These are phyloP conservation scores for Beta macrorhiza DNA, from an alignment of 179 eudicot genomes.

Conservation along the genomic window DNA sequence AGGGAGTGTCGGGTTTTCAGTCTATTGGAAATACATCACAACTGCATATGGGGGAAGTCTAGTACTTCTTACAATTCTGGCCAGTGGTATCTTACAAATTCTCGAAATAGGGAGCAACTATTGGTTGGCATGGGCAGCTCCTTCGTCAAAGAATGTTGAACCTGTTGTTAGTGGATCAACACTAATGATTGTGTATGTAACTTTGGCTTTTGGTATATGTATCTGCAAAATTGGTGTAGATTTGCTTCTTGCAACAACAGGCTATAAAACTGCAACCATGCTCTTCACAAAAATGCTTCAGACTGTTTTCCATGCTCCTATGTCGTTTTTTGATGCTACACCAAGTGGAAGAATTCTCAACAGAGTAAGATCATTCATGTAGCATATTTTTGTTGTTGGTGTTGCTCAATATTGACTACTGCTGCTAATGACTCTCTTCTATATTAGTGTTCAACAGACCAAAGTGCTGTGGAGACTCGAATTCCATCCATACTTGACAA, in stretches of 20 bases:
- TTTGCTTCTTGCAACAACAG: slow-evolving; percentile 16
- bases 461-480: slow-evolving; percentile 18
- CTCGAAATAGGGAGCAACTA: slow-evolving; percentile 23
- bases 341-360: slow-evolving; percentile 29
- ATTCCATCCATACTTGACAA: neutral
- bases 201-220: slow-evolving; percentile 17
- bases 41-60: slow-evolving; percentile 23
- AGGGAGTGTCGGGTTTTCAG: slow-evolving; percentile 19
- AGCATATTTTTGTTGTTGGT: too few species aligned
- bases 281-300: slow-evolving; percentile 22
- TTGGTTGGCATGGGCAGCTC: slow-evolving; percentile 30
- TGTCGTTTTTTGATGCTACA: slow-evolving; percentile 32
- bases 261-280: slow-evolving; percentile 22
- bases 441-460: slow-evolving; percentile 26
- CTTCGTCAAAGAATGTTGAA: slow-evolving; percentile 10
- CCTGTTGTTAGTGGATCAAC: slow-evolving; percentile 17
- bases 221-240: slow-evolving; percentile 15
- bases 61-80: slow-evolving; percentile 12
- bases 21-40: slow-evolving; percentile 31
- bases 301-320: slow-evolving; percentile 23
- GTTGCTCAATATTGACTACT: neutral
- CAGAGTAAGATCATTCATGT: slow-evolving; percentile 13
- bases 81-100: neutral
- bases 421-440: neutral
- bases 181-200: slow-evolving; percentile 6